Percentiles rank a stretch among this genome's conserved stretches.
These are phyloP conservation scores for Ogataea kodamae DNA, from an alignment of 805 yeast species.

Conservation along the genomic window DNA sequence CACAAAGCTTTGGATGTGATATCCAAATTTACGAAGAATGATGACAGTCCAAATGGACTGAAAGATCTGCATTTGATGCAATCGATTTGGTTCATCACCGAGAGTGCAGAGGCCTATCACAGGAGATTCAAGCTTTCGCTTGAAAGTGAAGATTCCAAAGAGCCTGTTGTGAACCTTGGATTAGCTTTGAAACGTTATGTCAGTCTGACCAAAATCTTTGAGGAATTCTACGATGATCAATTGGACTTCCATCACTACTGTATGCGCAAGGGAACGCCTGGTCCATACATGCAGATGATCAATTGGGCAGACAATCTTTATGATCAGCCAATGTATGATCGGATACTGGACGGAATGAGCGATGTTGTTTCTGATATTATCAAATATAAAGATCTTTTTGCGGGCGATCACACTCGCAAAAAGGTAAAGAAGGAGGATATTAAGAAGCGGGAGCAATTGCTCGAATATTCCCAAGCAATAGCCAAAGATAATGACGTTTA, in stretches of 20 bases:
- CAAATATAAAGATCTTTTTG: slow-evolving; percentile 25
- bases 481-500: slow-evolving; percentile 52
- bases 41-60: slow-evolving; percentile 75
- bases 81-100: slow-evolving; percentile 83
- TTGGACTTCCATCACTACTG: slow-evolving; percentile 93
- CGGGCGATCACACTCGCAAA: slow-evolving; percentile 32
- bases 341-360: slow-evolving; percentile 65
- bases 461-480: slow-evolving; percentile 38
- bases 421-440: slow-evolving; percentile 55
- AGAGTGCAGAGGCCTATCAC: slow-evolving; percentile 77
- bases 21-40: slow-evolving; percentile 82
- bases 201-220: slow-evolving; percentile 63
- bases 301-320: slow-evolving; percentile 79
- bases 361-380: slow-evolving; percentile 47
- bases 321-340: slow-evolving; percentile 64
- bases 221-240: slow-evolving; percentile 77
- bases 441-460: slow-evolving; percentile 54
- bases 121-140: slow-evolving; percentile 47
- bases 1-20: slow-evolving; percentile 72
- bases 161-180: slow-evolving; percentile 49
- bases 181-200: slow-evolving; percentile 75
- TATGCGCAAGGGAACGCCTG: slow-evolving; percentile 84
- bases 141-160: slow-evolving; percentile 32
- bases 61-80: slow-evolving; percentile 86
- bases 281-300: slow-evolving; percentile 74